Conservation (phyloP, 192 early-diverging fungal species). For the Backusella circina region DNA sequence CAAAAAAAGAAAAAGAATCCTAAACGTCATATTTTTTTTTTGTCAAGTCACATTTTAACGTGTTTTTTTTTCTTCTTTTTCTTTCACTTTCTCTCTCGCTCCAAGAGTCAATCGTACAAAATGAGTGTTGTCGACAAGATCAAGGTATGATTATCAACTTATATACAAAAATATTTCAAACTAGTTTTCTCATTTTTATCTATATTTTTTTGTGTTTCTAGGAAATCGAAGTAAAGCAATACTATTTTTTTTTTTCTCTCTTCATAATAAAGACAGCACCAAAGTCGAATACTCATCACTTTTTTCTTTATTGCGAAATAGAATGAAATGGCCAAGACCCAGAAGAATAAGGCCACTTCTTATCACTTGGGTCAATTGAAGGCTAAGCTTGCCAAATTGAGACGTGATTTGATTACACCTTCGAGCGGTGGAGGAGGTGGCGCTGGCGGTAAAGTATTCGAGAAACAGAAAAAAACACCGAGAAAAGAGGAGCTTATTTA, state of each 20-base stretch:
- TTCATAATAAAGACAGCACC: background rate
- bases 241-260: too few species aligned
- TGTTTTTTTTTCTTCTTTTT: background rate
- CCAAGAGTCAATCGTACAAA: slow-evolving; percentile 8
- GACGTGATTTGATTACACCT: slow-evolving; percentile 91
- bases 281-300: background rate
- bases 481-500: background rate
- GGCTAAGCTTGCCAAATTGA: slow-evolving; percentile 96
- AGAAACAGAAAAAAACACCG: background rate
- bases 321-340: slow-evolving; percentile 85
- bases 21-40: background rate
- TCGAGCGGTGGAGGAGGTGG: slow-evolving; percentile 83
- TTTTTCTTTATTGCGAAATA: slow-evolving; percentile 28
- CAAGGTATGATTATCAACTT: slow-evolving; percentile 28
- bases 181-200: background rate
- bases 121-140: slow-evolving; percentile 60
- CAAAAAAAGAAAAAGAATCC: background rate
- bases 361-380: slow-evolving; percentile 91
- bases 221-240: slow-evolving; percentile 14
- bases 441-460: slow-evolving; percentile 55
- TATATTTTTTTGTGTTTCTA: background rate
- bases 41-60: background rate
- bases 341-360: slow-evolving; percentile 96
- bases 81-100: background rate
- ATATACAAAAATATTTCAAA: background rate